Base-by-base conservation (phyloP, 805 yeast genomes). In the Vanderwaltozyma polyspora region DNA sequence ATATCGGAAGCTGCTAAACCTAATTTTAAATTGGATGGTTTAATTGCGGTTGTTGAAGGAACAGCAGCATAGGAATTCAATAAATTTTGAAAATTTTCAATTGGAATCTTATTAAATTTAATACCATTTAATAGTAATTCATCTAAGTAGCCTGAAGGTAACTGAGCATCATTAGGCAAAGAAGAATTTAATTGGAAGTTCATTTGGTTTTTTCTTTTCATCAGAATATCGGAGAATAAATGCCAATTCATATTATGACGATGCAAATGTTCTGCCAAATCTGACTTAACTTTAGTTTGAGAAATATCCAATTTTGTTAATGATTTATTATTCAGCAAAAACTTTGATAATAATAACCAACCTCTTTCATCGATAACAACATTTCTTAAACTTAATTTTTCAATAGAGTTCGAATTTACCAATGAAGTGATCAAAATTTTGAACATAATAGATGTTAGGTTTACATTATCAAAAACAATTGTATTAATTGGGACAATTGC, bases 201-300 rank as follows among this genome's bases (percentile, higher is more conserved):
- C n/a, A n/a, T n/a, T 21, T 21, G 23, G 10, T 8, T 21, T 21
- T 11, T 18, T 42, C 94, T 64, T 14, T 68, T 70, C 14, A 66
- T 64, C 14, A 87, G 51, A 0, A 93, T 77, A 10, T 82, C 79
- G 3, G 76, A 73, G 37, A 89, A 68, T 31, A 83, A 59, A 2
- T 72, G 59, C 96, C 96, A 87, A 55, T 87, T 86, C 79, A 79
- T 76, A 36, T 74, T 77, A 2, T 83, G 71, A 38, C 95, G 68
- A 48, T 77, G 53, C n/a, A 51, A 52, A 4, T 41, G 34, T 13
- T 48, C 41, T 19, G 55, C 46, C 10, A 57, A 38, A 25, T 64
- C 69, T 2, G 60, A 37, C 38, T 56, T 59, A 25, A 62, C 52
- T 40, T 62, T 66, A 17, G 69, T 68, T 53, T 81, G 91, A 0